Conservation (phyloP, 202 grass and related monocot genomes). For the Schoenoplectus triqueter region DNA sequence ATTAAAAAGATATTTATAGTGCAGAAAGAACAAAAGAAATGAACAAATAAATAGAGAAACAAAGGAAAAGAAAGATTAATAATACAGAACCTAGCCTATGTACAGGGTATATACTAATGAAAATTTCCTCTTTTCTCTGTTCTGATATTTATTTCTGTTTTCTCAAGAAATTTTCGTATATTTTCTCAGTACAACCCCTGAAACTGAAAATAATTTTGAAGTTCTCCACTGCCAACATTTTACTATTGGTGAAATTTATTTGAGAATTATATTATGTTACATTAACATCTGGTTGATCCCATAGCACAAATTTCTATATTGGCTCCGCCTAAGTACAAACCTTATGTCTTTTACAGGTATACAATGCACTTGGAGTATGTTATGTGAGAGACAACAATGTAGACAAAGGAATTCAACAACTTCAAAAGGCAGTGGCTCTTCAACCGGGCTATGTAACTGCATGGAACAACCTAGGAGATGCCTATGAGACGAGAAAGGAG, state of each 20-base stretch:
- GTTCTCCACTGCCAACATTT: too few relatives aligned
- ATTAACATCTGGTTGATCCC: background rate
- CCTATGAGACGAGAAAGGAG: slow-evolving; percentile 80
- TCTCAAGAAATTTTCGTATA: background rate
- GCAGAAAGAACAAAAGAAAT: too few relatives aligned
- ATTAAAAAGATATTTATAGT: background rate
- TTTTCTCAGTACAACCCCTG: background rate
- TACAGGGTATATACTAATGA: too few relatives aligned
- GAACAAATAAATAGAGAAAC: too few relatives aligned
- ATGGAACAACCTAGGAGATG: slow-evolving; percentile 93
- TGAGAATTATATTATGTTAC: background rate
- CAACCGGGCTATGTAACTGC: slow-evolving; percentile 93
- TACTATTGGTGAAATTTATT: background rate
- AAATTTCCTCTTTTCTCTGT: too few relatives aligned
- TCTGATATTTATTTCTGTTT: too few relatives aligned
- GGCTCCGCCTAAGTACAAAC: background rate
- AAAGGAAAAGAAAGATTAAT: too few relatives aligned
- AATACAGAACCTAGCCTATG: too few relatives aligned
- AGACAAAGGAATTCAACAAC: slow-evolving; percentile 78
- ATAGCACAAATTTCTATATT: too few relatives aligned
- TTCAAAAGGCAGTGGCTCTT: slow-evolving; percentile 87
- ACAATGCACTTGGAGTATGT: slow-evolving; percentile 92
- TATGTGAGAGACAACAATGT: slow-evolving; percentile 87
- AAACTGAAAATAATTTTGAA: background rate
- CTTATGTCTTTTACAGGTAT: slow-evolving; percentile 50